Percentiles rank a stretch among this genome's conserved stretches.
phyloP scores from a whole-genome alignment of 345 rosid genomes.

The Isatis tinctoria region DNA sequence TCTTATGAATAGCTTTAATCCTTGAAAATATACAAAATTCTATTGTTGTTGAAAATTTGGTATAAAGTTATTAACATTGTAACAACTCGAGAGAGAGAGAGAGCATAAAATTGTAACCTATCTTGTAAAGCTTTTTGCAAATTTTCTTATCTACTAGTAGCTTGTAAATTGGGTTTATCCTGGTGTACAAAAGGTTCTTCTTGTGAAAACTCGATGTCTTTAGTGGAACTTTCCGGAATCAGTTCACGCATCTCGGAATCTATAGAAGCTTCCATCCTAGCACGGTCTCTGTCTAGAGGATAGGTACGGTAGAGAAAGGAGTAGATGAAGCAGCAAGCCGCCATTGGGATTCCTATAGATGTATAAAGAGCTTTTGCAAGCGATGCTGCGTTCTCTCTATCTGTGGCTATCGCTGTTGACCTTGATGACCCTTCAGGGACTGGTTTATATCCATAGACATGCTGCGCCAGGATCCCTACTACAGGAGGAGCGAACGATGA shows the following conservation, averaged over 20 bases:
- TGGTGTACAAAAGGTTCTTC: background rate
- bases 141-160: background rate
- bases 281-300: conserved; percentile 73
- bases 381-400: conserved; percentile 71
- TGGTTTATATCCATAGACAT: conserved; percentile 75
- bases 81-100: background rate
- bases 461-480: conserved; percentile 79
- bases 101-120: background rate
- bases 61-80: conserved; percentile 3
- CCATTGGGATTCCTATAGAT: conserved; percentile 76
- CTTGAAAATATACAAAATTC: background rate
- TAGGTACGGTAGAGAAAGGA: conserved; percentile 71
- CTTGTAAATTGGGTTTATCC: conserved; percentile 9
- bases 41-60: background rate
- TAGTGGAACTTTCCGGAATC: conserved; percentile 30
- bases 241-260: conserved; percentile 69
- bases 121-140: background rate
- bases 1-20: background rate
- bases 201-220: conserved; percentile 20
- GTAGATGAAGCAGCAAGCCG: conserved; percentile 69
- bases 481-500: conserved; percentile 88
- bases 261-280: conserved; percentile 70
- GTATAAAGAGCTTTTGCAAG: conserved; percentile 77
- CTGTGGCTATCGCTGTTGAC: conserved; percentile 49
- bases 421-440: conserved; percentile 43